Percentiles rank a stretch among this genome's conserved stretches.
phyloP scores from a whole-genome alignment of 164 flowering plant species.

The Platanus orientalis region DNA sequence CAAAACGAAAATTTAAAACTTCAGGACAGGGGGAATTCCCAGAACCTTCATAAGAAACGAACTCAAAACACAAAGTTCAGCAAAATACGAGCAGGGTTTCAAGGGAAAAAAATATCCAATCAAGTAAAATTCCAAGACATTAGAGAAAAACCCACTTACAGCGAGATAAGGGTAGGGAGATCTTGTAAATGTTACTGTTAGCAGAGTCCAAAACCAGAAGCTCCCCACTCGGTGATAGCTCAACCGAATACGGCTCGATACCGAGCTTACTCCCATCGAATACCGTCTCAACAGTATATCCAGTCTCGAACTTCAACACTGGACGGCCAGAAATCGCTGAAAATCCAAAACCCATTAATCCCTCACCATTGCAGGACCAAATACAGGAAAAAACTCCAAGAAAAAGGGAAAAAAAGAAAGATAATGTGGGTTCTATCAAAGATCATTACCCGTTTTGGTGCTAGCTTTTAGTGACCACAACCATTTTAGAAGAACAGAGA shows the following conservation, averaged over 20 bases:
- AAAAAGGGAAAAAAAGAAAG: background rate
- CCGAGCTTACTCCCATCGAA: conserved; percentile 99
- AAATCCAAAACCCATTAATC: conserved; percentile 16
- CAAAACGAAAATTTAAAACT: background rate
- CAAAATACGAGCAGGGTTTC: background rate
- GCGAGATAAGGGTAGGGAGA: conserved; percentile 67
- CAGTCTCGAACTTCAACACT: conserved; percentile 91
- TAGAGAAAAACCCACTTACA: conserved; percentile 45
- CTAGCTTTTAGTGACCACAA: conserved; percentile 64
- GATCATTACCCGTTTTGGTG: conserved; percentile 63
- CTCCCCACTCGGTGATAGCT: conserved; percentile 74
- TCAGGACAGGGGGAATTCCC: background rate
- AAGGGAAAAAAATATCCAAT: background rate
- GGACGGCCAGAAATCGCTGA: conserved; percentile 70
- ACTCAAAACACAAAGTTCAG: background rate
- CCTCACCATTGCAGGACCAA: conserved; percentile 9
- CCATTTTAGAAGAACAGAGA: conserved; percentile 69
- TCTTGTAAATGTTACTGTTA: conserved; percentile 80
- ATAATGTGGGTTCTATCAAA: conserved; percentile 15
- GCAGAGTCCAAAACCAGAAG: conserved; percentile 84
- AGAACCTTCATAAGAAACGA: too few relatives aligned
- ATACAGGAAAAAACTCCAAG: conserved; percentile 7
- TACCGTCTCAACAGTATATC: conserved; percentile 88
- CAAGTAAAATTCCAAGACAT: background rate
- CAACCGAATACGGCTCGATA: conserved; percentile 78